Conservation (phyloP, 371 early-diverging fungal genomes). For the Fennellomyces sp. region DNA sequence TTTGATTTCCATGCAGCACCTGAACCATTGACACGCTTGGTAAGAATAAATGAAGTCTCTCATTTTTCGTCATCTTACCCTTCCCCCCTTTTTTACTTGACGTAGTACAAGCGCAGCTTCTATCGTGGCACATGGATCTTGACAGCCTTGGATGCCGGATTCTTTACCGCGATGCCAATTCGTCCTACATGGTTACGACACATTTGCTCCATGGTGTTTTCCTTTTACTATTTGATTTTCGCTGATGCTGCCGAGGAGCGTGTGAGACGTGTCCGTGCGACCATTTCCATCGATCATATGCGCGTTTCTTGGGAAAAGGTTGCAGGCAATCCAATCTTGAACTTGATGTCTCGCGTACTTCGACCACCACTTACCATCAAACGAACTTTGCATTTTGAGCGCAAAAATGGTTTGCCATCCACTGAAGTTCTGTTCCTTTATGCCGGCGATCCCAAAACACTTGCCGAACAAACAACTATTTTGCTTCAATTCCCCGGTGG, state of each 20-base stretch:
- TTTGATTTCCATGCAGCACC: slow-evolving; percentile 49
- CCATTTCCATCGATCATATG: slow-evolving; percentile 86
- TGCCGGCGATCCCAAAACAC: slow-evolving; percentile 43
- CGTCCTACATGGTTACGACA: slow-evolving; percentile 78
- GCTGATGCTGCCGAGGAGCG: slow-evolving; percentile 88
- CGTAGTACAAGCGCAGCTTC: slow-evolving; percentile 88
- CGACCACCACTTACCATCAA: slow-evolving; percentile 60
- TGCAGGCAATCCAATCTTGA: slow-evolving; percentile 69
- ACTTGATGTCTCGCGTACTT: slow-evolving; percentile 49
- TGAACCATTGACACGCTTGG: slow-evolving; percentile 69
- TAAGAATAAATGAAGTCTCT: slow-evolving; percentile 16
- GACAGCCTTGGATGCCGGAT: slow-evolving; percentile 94
- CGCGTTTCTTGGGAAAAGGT: slow-evolving; percentile 90
- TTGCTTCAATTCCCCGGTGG: slow-evolving; percentile 88
- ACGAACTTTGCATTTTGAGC: slow-evolving; percentile 56
- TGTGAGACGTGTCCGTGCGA: slow-evolving; percentile 77
- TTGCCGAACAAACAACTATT: slow-evolving; percentile 55
- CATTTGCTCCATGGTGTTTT: slow-evolving; percentile 75
- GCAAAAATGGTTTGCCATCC: slow-evolving; percentile 39
- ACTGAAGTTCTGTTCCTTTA: slow-evolving; percentile 58
- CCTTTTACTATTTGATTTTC: slow-evolving; percentile 83
- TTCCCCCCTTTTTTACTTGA: not conserved
- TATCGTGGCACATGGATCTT: slow-evolving; percentile 93
- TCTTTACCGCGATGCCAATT: slow-evolving; percentile 89
- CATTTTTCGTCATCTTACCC: not conserved